Evolutionary conservation across 1,139 yeast species (phyloP).

Genomic region (Blastobotrys serpentis): DNA sequence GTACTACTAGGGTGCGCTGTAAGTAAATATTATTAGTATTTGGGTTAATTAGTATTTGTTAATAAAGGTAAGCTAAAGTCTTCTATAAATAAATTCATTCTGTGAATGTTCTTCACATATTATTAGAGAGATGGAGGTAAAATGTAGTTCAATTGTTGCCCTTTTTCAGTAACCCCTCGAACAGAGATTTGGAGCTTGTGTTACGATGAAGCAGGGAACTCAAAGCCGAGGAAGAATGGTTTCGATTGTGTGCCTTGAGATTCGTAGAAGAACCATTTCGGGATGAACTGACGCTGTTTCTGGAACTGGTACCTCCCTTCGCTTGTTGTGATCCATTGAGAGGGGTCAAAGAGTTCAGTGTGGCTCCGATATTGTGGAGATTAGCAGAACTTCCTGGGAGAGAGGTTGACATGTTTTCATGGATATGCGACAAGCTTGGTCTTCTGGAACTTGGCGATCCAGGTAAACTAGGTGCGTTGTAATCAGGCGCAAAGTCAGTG

Average conservation of each 20-base stretch:
- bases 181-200: slow-evolving; percentile 14
- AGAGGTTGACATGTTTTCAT: slow-evolving; percentile 10
- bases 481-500: slow-evolving; percentile 35
- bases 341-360: slow-evolving; percentile 7
- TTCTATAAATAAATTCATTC: slow-evolving; percentile 1
- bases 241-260: slow-evolving; percentile 14
- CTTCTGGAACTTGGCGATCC: slow-evolving; percentile 6
- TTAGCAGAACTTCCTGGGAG: slow-evolving; percentile 21
- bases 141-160: background rate
- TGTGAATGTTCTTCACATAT: too few species aligned
- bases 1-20: background rate
- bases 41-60: background rate
- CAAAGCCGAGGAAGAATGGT: slow-evolving; percentile 16
- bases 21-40: background rate
- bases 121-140: too few species aligned
- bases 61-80: background rate
- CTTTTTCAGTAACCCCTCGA: slow-evolving; percentile 5
- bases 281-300: slow-evolving; percentile 3
- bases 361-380: slow-evolving; percentile 12
- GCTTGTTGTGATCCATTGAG: background rate
- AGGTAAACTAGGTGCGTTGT: slow-evolving; percentile 22
- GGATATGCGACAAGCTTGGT: slow-evolving; percentile 2
- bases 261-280: slow-evolving; percentile 4
- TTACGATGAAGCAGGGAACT: slow-evolving; percentile 16
- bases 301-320: background rate